A percentile compares a stretch with the other conserved stretches of the same genome.
Conservation (phyloP, 2,329 filamentous ascomycete genomes). For the Fusarium mundagurra region DNA sequence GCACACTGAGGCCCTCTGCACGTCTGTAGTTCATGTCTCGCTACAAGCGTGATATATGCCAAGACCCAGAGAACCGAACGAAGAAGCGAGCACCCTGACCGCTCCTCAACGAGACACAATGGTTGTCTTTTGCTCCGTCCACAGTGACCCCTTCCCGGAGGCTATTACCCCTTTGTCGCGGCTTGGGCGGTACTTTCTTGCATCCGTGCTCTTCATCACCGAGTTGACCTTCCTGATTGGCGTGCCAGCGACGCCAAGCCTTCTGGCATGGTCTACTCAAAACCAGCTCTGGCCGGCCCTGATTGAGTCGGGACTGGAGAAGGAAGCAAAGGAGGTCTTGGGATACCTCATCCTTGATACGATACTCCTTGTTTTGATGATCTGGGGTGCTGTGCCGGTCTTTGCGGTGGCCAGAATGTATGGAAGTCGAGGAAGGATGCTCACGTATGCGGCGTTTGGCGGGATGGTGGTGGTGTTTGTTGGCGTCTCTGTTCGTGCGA, state of each 20-base stretch:
- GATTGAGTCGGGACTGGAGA: neutral
- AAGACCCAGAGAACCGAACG: too few species aligned
- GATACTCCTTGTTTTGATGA: neutral
- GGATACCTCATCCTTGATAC: neutral
- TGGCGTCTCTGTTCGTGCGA: neutral
- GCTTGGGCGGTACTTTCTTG: neutral
- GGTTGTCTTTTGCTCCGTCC: neutral
- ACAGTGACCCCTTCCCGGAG: neutral
- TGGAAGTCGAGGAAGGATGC: neutral
- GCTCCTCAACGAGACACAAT: neutral
- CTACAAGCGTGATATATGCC: too few species aligned
- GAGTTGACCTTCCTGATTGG: neutral
- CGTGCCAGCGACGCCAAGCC: neutral
- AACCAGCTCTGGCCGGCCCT: neutral
- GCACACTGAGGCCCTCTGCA: too few species aligned
- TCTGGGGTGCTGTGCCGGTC: neutral
- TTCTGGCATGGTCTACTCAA: neutral
- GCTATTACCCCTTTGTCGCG: neutral
- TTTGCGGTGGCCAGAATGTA: neutral
- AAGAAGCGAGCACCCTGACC: too few species aligned
- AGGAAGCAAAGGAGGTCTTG: neutral
- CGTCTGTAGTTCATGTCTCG: too few species aligned
- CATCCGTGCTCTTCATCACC: neutral
- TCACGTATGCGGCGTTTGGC: neutral
- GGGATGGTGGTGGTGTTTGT: neutral